phyloP scores from a whole-genome alignment of 805 yeast species.

The Priceomyces medius region DNA sequence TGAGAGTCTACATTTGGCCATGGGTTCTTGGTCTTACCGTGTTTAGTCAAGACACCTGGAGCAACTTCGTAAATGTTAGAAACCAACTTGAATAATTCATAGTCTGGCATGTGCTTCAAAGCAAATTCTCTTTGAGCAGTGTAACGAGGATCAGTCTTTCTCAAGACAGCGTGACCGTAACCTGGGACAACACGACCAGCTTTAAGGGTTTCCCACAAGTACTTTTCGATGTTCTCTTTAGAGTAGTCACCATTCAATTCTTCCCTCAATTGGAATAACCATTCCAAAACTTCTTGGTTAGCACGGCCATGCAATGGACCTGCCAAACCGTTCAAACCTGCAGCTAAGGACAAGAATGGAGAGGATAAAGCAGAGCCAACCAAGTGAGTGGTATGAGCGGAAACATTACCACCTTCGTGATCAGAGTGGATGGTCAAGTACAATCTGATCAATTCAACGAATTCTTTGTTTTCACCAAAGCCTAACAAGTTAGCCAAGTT shows the following conservation, averaged over 20 bases:
- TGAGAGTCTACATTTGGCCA: constrained; percentile 82
- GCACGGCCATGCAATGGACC: constrained; percentile 88
- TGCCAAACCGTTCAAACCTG: constrained; percentile 80
- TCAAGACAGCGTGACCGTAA: constrained; percentile 83
- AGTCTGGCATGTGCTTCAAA: constrained; percentile 56
- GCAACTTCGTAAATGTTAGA: constrained; percentile 65
- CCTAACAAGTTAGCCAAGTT: constrained; percentile 69
- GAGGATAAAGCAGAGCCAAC: constrained; percentile 81
- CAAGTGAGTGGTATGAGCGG: constrained; percentile 78
- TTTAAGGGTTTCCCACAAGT: constrained; percentile 70
- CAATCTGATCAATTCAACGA: constrained; percentile 68
- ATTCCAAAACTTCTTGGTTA: constrained; percentile 79
- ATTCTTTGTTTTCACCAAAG: constrained; percentile 53
- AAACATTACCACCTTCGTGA: constrained; percentile 84
- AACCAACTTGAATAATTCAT: constrained; percentile 66
- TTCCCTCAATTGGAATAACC: constrained; percentile 64
- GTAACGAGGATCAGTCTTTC: constrained; percentile 82
- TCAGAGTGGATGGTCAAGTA: constrained; percentile 76
- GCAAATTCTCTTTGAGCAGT: constrained; percentile 73
- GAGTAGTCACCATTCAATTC: constrained; percentile 60
- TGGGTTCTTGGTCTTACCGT: constrained; percentile 85
- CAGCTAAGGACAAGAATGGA: constrained; percentile 71
- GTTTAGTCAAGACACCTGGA: constrained; percentile 70
- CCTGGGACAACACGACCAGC: constrained; percentile 83
- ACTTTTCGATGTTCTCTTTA: constrained; percentile 55